Conservation (phyloP, 2,329 filamentous ascomycete genomes). For the Metarhizium humberi region DNA sequence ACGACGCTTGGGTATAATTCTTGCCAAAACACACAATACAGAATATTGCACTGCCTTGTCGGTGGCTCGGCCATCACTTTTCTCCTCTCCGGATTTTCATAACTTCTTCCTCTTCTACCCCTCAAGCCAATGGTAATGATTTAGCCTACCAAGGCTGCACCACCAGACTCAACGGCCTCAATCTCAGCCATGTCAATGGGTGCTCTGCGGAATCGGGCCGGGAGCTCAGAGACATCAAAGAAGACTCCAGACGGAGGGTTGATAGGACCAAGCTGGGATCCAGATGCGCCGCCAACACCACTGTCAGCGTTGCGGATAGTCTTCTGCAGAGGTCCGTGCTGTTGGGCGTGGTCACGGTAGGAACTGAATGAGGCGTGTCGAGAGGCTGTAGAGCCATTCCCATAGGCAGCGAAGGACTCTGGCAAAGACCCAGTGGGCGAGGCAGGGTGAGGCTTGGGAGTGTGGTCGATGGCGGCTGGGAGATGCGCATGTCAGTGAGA, state of each 20-base stretch:
- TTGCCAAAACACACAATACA: not conserved
- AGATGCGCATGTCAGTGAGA: conserved; percentile 10
- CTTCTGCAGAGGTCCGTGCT: conserved; percentile 66
- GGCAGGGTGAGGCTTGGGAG: conserved; percentile 63
- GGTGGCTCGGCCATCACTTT: not conserved
- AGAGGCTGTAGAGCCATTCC: conserved; percentile 21
- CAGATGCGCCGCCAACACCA: conserved; percentile 53
- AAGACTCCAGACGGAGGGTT: conserved; percentile 62
- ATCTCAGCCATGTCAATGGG: conserved; percentile 77
- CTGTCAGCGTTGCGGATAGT: conserved; percentile 30
- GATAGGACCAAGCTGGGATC: conserved; percentile 64
- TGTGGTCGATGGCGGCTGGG: conserved; percentile 63
- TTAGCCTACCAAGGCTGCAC: conserved; percentile 52
- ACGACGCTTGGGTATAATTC: not conserved
- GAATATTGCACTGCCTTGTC: not conserved
- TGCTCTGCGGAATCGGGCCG: conserved; percentile 68
- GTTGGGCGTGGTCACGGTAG: conserved; percentile 70
- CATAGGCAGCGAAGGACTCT: conserved; percentile 31
- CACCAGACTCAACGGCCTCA: conserved; percentile 89
- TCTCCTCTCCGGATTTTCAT: not conserved
- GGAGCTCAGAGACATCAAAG: conserved; percentile 86
- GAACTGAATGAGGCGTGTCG: conserved; percentile 58
- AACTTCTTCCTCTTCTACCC: not conserved
- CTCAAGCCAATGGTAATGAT: not conserved
- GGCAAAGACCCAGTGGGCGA: conserved; percentile 59